Evolutionary conservation across 352 stramenopile genomes (phyloP).

Genomic region (Globisporangium canariense): DNA sequence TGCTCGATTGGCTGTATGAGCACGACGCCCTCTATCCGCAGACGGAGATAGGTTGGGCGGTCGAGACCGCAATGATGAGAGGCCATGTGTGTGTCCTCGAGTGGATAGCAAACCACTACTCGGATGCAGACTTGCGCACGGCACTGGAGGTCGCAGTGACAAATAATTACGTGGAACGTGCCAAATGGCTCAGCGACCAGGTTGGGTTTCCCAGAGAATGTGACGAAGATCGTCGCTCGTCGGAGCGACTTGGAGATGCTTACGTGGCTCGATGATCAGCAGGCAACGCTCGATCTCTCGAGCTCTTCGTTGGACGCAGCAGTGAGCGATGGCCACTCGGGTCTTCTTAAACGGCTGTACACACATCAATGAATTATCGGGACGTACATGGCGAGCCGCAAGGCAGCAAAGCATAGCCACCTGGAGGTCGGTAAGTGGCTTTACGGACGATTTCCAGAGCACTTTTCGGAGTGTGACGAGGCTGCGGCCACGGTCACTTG

Average conservation of each 20-base stretch:
- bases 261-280: not conserved
- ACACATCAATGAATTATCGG: not conserved
- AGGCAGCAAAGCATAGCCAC: not conserved
- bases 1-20: not conserved
- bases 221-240: not conserved
- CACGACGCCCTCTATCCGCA: not conserved
- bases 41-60: not conserved
- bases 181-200: not conserved
- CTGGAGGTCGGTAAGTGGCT: constrained; percentile 1
- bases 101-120: not conserved
- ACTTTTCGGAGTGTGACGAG: not conserved
- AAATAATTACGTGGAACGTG: not conserved
- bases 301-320: not conserved
- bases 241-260: not conserved
- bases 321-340: not conserved
- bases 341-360: not conserved
- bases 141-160: not conserved
- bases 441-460: not conserved
- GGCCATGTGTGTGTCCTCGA: not conserved
- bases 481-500: too few species aligned
- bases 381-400: not conserved
- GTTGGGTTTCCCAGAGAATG: not conserved
- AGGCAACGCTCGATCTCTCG: not conserved
- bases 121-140: not conserved
- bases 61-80: not conserved